Conservation (phyloP, 345 rosid genomes). For the Eucalyptus polyanthemos region DNA sequence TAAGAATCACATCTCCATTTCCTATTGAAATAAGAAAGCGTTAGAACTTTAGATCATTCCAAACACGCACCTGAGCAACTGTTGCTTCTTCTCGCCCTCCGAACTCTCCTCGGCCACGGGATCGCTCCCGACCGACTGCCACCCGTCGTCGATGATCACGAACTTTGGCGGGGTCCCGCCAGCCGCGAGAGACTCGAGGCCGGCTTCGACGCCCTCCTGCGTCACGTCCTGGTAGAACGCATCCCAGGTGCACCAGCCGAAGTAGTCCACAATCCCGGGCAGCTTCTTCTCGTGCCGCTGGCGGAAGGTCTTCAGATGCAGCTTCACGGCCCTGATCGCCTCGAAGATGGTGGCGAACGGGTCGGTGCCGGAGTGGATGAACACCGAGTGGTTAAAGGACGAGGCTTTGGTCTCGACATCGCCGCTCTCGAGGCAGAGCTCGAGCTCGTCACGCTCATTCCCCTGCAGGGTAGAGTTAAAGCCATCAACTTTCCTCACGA, state of each 20-base stretch:
- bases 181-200: constrained; percentile 45
- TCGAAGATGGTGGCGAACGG: constrained; percentile 69
- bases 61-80: not conserved
- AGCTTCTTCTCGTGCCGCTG: constrained; percentile 84
- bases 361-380: constrained; percentile 66
- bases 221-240: constrained; percentile 93
- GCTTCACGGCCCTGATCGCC: constrained; percentile 55
- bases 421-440: constrained; percentile 92
- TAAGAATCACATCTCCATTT: not conserved
- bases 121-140: constrained; percentile 79
- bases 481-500: not conserved
- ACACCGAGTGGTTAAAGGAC: constrained; percentile 58
- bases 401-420: constrained; percentile 49
- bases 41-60: not conserved
- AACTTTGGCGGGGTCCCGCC: constrained; percentile 83
- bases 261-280: constrained; percentile 67
- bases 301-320: constrained; percentile 66
- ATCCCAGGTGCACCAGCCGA: constrained; percentile 99
- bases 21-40: not conserved
- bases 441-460: constrained; percentile 52
- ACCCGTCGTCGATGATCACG: constrained; percentile 92
- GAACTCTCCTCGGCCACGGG: not conserved
- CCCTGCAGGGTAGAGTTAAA: constrained; percentile 25
- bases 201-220: constrained; percentile 88
- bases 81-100: constrained; percentile 11